Conservation (phyloP, 2,329 filamentous ascomycete species). For the Sporothrix schenckii region DNA sequence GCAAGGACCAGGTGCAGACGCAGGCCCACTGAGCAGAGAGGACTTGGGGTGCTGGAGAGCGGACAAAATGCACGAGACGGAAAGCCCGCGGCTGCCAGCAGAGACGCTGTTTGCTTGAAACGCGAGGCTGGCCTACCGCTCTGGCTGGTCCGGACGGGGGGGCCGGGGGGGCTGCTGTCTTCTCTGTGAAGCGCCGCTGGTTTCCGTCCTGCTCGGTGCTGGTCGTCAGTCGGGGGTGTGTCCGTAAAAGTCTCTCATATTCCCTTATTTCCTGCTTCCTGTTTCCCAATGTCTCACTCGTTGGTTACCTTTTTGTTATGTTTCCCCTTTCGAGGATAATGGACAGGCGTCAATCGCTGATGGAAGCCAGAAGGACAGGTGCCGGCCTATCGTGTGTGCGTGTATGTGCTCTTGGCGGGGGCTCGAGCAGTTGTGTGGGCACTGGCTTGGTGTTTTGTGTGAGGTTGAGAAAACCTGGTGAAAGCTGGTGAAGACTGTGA, state of each 20-base stretch:
- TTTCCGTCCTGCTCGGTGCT: background rate
- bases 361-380: background rate
- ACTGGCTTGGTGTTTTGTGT: background rate
- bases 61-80: background rate
- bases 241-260: background rate
- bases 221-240: conserved; percentile 1
- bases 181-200: background rate
- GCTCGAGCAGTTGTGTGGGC: background rate
- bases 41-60: background rate
- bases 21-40: background rate
- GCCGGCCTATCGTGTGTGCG: conserved; percentile 15
- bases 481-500: background rate
- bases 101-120: conserved; percentile 22
- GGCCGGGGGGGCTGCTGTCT: background rate
- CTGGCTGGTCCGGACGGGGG: background rate
- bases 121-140: background rate
- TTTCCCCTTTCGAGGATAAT: background rate
- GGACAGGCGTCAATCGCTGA: background rate
- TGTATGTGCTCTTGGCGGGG: background rate
- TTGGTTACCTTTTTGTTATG: background rate
- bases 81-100: conserved; percentile 19
- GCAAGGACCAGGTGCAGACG: conserved; percentile 1
- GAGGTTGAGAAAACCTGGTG: background rate
- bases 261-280: background rate
- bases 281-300: conserved; percentile 20